A percentile compares a stretch with the other conserved stretches of the same genome.
Conservation (phyloP, 805 yeast genomes). For the Deakozyma indianensis region DNA sequence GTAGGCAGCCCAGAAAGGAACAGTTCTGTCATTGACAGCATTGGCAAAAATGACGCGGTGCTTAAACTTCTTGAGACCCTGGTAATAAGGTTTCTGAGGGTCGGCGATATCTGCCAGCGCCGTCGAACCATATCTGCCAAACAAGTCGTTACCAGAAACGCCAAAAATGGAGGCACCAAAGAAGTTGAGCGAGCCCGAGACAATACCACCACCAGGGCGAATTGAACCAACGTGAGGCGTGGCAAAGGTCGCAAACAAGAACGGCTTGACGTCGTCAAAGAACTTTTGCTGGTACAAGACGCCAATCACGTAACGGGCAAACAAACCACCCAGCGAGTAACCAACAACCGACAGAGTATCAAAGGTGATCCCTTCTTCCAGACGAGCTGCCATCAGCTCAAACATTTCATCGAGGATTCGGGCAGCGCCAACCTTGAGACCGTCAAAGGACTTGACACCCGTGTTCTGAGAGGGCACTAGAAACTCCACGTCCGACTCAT, state of each 20-base stretch:
- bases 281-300: conserved; percentile 35
- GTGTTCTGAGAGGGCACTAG: conserved; percentile 44
- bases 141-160: conserved; percentile 61
- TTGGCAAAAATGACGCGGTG: conserved; percentile 55
- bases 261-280: conserved; percentile 47
- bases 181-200: conserved; percentile 32
- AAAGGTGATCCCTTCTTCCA: conserved; percentile 27
- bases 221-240: conserved; percentile 62
- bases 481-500: conserved; percentile 16
- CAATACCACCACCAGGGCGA: conserved; percentile 37
- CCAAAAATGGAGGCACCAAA: conserved; percentile 46
- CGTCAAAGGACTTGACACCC: conserved; percentile 72
- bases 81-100: conserved; percentile 30
- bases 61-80: conserved; percentile 45
- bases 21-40: conserved; percentile 70
- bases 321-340: conserved; percentile 81
- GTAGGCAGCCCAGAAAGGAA: conserved; percentile 72
- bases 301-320: conserved; percentile 68
- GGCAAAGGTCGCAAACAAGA: conserved; percentile 53
- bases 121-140: conserved; percentile 30
- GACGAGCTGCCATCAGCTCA: conserved; percentile 20
- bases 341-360: conserved; percentile 63
- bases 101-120: conserved; percentile 40
- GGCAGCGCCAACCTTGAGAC: conserved; percentile 48
- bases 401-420: conserved; percentile 54